Percentiles rank a stretch among this genome's conserved stretches.
Conservation (phyloP, 805 yeast genomes). For the Metschnikowia cerradonensis region DNA sequence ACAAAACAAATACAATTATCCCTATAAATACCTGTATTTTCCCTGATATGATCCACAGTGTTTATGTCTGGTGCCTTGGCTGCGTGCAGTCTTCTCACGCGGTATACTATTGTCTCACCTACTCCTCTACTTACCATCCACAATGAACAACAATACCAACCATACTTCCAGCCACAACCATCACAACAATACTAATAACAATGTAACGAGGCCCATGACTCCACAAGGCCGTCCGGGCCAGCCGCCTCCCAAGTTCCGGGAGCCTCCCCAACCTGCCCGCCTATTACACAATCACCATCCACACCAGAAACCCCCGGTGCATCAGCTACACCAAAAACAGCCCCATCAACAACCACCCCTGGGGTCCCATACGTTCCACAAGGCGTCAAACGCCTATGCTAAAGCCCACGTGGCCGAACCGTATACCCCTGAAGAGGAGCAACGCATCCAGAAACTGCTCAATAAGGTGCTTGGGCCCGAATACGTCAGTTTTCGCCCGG, state of each 20-base stretch:
- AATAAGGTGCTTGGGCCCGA: conserved; percentile 64
- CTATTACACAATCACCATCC: background rate
- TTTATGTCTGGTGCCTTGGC: too few species aligned
- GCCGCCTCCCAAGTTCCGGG: background rate
- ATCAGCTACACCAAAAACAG: background rate
- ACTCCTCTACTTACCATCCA: background rate
- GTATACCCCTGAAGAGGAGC: conserved; percentile 31
- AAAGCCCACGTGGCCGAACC: conserved; percentile 18
- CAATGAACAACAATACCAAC: background rate
- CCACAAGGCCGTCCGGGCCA: background rate
- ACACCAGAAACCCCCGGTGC: background rate
- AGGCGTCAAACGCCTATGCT: background rate
- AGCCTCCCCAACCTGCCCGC: background rate
- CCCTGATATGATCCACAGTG: too few species aligned
- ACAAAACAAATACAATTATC: too few species aligned
- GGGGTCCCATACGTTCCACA: background rate
- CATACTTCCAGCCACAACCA: background rate
- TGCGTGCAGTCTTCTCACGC: background rate
- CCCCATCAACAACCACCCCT: too few species aligned
- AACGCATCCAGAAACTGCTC: conserved; percentile 30
- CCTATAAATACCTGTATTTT: too few species aligned
- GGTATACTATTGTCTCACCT: background rate
- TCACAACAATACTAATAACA: background rate
- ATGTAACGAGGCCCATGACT: background rate
- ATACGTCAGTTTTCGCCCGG: conserved; percentile 69